Base-by-base conservation (phyloP, 768 basidiomycete genomes). In the Mycena kentingensis region DNA sequence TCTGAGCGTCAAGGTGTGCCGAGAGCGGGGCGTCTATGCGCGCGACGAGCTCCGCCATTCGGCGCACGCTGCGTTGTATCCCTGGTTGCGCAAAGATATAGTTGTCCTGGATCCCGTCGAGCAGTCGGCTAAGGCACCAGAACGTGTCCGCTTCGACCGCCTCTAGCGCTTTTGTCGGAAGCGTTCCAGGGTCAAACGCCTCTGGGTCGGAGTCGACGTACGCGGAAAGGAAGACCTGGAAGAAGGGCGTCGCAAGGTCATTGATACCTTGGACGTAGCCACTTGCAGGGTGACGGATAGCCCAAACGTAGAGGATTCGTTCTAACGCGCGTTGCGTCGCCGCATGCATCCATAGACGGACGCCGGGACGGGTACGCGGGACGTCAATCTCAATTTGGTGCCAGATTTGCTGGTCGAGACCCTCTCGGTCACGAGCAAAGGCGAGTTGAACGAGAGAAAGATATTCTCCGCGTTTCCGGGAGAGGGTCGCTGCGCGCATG, bases 211-310 rank as follows among this genome's bases (percentile, higher is more conserved):
- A 85, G 61, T 94, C 96, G 51, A 98, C 93, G 67, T 98, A 99
- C 49, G 90, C 87, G 27, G 90, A 92, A 25, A 99, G 77, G 67
- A 98, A 99, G 4, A 98, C 92, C 71, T 98, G 90, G 65, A 96
- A 98, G 73, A 99, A 99, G 0, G 97, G 97, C 3, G 93, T 96
- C 1, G 87, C 97, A 29, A 99, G 85, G 68, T 99, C 97, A 69
- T 99, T 98, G 70, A 99, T 99, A 22, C 97, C 97, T 70, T 99
- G 97, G 5, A 99, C 97, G 70, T 99, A 98, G 10, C 97, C 97
- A 54, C 91, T 94, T 4, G 97, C 96, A 0, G 97, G 97, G 74
- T 98, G 97, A 59, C 97, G 84, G 64, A 98, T 97, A 12, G 97
- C 97, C 96, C 97, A 98, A 16, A 99, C 95, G 62, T 98, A 99